Base-by-base conservation (phyloP, 2,329 filamentous ascomycete genomes). In the Penicillium nordicum region DNA sequence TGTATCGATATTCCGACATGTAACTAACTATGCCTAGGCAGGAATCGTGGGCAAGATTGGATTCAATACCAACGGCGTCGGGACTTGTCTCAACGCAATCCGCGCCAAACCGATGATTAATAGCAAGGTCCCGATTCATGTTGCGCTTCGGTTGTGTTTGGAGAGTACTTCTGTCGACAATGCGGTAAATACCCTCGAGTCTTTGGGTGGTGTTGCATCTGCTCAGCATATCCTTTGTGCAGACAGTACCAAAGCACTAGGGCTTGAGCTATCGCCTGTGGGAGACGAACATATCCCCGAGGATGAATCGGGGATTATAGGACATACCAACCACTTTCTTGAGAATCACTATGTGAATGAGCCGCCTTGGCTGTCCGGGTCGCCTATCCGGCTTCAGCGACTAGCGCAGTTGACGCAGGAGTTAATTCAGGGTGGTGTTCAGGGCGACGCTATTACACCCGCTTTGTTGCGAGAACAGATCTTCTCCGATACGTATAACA, bases 31-130 rank as follows among this genome's bases (percentile, higher is more conserved):
- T 14, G 1, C 16, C 2, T 25, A 70, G 69, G 82, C 80, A 5
- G 82, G 82, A 9, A 76, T 84, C 21, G 79, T 88, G 34, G 85
- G 84, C 14, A 88, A 88, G 69, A 87, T 88, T 23, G 86, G 86
- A 0, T 75, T 88, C 61, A 88, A 88, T 64, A 74, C 72, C 16
- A 65, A 69, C 0, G 83, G 84, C 0, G 82, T 88, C 0, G 85
- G 84, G 0, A 80, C 81, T 0, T 82, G 80, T 42, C 73, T 88
- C 9, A 88, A 88, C 58, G 86, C 85, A 0, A 84, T 88, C 57
- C 77, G 79, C 38, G 82, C 82, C 4, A 76, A 78, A 2, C 83
- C 84, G 1, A 78, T 86, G 46, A 76, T 84, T 63, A 63, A 70
- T 2, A 69, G 70, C 1, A 79, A 77, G 8, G 63, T 87, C 3